These are phyloP conservation scores for Rubus idaeus DNA, from an alignment of 306 rosid genomes.

Conservation along the genomic window DNA sequence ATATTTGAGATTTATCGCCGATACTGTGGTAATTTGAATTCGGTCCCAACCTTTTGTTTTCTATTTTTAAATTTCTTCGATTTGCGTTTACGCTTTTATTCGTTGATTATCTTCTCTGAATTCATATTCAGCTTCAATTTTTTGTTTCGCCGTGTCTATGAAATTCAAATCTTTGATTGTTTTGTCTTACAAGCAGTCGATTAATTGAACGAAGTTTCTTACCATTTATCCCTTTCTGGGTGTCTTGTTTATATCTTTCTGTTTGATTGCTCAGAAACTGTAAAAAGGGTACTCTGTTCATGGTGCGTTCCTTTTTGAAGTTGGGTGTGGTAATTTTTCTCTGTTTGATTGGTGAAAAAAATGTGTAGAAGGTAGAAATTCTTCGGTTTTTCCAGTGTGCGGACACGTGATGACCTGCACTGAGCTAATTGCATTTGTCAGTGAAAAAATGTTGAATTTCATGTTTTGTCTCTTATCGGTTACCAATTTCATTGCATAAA, in stretches of 20 bases:
- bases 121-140: not conserved
- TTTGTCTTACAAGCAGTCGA: not conserved
- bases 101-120: not conserved
- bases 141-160: not conserved
- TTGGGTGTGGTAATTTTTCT: not conserved
- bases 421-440: slow-evolving; percentile 1
- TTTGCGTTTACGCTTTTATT: not conserved
- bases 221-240: not conserved
- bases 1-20: slow-evolving; percentile 68
- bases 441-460: no score
- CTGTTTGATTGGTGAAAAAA: not conserved
- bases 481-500: not conserved
- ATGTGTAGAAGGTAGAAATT: not conserved
- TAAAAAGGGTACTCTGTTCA: not conserved
- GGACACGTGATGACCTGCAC: not conserved
- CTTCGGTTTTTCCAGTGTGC: not conserved
- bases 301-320: not conserved
- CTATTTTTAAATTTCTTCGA: not conserved
- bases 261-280: slow-evolving; percentile 3
- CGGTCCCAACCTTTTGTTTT: not conserved
- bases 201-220: not conserved
- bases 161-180: not conserved
- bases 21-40: slow-evolving; percentile 54
- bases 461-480: not conserved
- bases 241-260: no score